These are phyloP conservation scores for Aspergillus coremiiformis DNA, from an alignment of 495 filamentous ascomycete species.

Conservation along the genomic window DNA sequence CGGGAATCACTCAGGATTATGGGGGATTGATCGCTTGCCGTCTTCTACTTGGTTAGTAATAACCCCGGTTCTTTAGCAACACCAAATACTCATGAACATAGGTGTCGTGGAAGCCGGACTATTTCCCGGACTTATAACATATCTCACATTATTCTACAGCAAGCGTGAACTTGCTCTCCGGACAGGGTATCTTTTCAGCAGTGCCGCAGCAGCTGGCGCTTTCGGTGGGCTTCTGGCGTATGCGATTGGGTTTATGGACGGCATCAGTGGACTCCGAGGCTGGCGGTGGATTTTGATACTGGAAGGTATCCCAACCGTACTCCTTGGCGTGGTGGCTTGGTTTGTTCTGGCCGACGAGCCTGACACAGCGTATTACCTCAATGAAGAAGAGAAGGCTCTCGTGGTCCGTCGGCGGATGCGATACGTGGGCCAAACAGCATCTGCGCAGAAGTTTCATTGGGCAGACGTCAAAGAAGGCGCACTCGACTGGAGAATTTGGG, in stretches of 20 bases:
- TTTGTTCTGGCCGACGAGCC: constrained; percentile 61
- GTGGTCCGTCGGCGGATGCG: constrained; percentile 37
- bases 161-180: constrained; percentile 67
- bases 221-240: constrained; percentile 71
- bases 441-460: constrained; percentile 54
- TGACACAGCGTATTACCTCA: constrained; percentile 54
- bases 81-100: constrained; percentile 1
- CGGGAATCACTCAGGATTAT: constrained; percentile 56
- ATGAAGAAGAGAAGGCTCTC: constrained; percentile 49
- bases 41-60: constrained; percentile 38
- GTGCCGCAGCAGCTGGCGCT: constrained; percentile 66
- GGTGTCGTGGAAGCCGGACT: constrained; percentile 48
- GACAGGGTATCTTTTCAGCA: constrained; percentile 70
- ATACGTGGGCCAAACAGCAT: constrained; percentile 52
- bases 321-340: constrained; percentile 53
- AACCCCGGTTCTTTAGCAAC: neutral
- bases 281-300: constrained; percentile 57
- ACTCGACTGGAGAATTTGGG: constrained; percentile 59
- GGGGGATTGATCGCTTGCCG: constrained; percentile 48
- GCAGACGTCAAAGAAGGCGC: constrained; percentile 44
- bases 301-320: constrained; percentile 62
- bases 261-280: constrained; percentile 50
- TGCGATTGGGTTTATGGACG: constrained; percentile 65
- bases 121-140: constrained; percentile 53
- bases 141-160: constrained; percentile 69